phyloP scores from a whole-genome alignment of 345 rosid species.

The Camelina laxa region DNA sequence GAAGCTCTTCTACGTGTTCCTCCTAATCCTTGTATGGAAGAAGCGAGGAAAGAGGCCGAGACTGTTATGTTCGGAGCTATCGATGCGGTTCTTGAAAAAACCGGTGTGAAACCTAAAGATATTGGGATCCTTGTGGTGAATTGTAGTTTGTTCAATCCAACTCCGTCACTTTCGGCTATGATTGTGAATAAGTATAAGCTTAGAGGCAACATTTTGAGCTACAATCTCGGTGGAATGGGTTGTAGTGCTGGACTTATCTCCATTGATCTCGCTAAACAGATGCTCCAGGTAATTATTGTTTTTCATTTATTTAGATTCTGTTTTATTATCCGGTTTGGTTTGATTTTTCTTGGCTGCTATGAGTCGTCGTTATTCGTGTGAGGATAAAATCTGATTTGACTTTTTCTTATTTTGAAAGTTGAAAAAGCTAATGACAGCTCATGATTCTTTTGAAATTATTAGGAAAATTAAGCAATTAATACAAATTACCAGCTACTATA shows the following conservation, averaged over 20 bases:
- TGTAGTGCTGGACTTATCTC: constrained; percentile 65
- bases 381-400: constrained; percentile 5
- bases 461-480: constrained; percentile 12
- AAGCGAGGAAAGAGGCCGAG: constrained; percentile 57
- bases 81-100: constrained; percentile 53
- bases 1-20: constrained; percentile 62
- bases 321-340: constrained; percentile 19
- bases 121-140: constrained; percentile 59
- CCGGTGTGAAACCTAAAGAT: constrained; percentile 53
- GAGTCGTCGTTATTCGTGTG: constrained; percentile 5
- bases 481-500: not conserved
- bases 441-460: not conserved
- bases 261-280: constrained; percentile 62
- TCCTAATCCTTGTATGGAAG: constrained; percentile 47
- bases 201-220: constrained; percentile 52
- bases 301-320: constrained; percentile 3
- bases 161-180: constrained; percentile 57
- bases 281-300: constrained; percentile 51
- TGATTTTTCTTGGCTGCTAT: not conserved
- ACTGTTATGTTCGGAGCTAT: constrained; percentile 56
- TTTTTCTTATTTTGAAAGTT: constrained; percentile 13
- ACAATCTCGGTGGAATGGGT: constrained; percentile 69
- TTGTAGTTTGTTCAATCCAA: constrained; percentile 57
- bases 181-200: constrained; percentile 57
- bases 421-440: constrained; percentile 38